phyloP scores from a whole-genome alignment of 148 eudicot species.

The Spergularia bocconei region DNA sequence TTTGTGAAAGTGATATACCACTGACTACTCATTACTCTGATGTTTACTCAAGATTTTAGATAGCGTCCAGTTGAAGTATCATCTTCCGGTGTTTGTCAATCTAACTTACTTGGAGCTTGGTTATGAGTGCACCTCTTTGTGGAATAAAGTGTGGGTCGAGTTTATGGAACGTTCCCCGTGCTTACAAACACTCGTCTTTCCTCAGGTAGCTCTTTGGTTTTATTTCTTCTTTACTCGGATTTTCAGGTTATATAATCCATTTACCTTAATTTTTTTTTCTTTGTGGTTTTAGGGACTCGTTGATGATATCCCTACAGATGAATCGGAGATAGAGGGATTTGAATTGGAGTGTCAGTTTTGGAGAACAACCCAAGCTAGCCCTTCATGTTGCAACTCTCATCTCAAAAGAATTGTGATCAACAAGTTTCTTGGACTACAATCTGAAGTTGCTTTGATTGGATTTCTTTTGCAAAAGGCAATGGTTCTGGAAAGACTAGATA shows the following conservation, averaged over 20 bases:
- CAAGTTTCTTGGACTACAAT: background rate
- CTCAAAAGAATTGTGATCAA: constrained; percentile 23
- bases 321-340: no score
- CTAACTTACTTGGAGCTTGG: background rate
- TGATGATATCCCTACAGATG: no score
- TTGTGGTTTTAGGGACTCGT: background rate
- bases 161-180: background rate
- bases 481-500: constrained; percentile 21
- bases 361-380: background rate
- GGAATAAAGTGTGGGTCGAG: background rate
- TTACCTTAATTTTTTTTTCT: no score
- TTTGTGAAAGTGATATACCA: no score
- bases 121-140: background rate
- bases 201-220: no score
- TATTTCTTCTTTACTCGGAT: no score
- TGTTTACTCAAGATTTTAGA: background rate
- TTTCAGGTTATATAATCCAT: no score
- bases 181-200: background rate
- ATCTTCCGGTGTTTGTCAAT: background rate
- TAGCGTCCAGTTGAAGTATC: background rate
- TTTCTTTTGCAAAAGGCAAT: constrained; percentile 17
- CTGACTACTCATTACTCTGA: no score
- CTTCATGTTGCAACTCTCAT: constrained; percentile 22
- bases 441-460: constrained; percentile 5
- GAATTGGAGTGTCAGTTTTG: background rate